phyloP scores from a whole-genome alignment of 192 early-diverging fungal species.

The Gamsiella multidivaricata region DNA sequence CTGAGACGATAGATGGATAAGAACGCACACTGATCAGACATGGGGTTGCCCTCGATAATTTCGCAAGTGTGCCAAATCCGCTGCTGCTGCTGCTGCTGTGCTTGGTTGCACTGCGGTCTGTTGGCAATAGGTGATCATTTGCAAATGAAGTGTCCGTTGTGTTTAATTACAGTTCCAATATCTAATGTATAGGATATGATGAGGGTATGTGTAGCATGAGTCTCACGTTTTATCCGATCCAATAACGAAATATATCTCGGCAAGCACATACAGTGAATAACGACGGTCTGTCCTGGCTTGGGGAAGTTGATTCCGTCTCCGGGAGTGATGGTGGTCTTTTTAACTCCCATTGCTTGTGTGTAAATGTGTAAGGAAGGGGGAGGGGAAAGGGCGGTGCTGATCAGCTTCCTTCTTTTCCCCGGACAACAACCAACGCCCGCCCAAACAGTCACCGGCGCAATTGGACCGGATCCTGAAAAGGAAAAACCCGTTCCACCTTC shows the following conservation, averaged over 20 bases:
- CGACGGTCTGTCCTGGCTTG: slow-evolving; percentile 72
- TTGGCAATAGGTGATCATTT: too few relatives aligned
- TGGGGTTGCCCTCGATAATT: background rate
- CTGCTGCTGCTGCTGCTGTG: too few relatives aligned
- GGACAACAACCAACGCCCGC: too few relatives aligned
- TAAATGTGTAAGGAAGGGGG: background rate
- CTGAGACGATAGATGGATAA: slow-evolving; percentile 3
- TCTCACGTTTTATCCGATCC: too few relatives aligned
- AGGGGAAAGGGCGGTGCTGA: background rate
- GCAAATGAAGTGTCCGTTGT: too few relatives aligned
- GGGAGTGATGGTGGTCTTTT: slow-evolving; percentile 49
- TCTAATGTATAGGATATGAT: slow-evolving; percentile 13
- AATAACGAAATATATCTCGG: too few relatives aligned
- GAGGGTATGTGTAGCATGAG: too few relatives aligned
- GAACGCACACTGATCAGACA: background rate
- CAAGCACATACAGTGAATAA: slow-evolving; percentile 80
- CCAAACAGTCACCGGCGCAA: background rate
- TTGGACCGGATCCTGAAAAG: background rate
- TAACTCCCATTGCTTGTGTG: slow-evolving; percentile 33
- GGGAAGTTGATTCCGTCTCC: slow-evolving; percentile 67
- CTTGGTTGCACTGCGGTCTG: too few relatives aligned
- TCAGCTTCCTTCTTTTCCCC: too few relatives aligned
- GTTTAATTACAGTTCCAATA: slow-evolving; percentile 39
- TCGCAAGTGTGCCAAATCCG: too few relatives aligned
- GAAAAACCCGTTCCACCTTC: too few relatives aligned